Base-by-base conservation (phyloP, 2,329 filamentous ascomycete genomes). In the Pestalotiopsis sp. region DNA sequence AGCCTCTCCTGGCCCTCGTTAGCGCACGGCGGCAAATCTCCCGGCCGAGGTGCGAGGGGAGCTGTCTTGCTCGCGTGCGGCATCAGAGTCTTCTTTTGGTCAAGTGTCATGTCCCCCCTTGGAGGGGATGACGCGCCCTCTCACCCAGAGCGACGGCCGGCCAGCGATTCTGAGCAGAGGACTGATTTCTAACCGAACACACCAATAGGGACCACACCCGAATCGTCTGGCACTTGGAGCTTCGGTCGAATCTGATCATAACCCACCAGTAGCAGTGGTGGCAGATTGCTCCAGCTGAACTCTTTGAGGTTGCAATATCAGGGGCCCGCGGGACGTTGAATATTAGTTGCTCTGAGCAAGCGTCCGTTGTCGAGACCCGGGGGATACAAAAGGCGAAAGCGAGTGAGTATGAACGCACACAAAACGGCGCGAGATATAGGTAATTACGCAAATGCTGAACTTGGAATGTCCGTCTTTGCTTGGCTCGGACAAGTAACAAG, bases 141-240 rank as follows among this genome's bases (percentile, higher is more conserved):
- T 59, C 23, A 13, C 57, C n/a, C 59, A 62, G 59, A 38, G 20
- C 59, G 13, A 66, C 23, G 27, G 13, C 45, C 41, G 64, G 23
- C 36, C 17, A 57, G 40, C 41, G 3, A 41, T 31, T 20, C 40
- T 31, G 40, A 59, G 56, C 27, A 59, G 65, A 56, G 27, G 31
- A 38, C 41, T 45, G 45, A 52, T 36, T 38, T 20, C 17, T 40
- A 36, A 20, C 31, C 56, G 27, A n/a, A 17, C 31, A 20, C 23
- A 60, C 65, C 65, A 59, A 66, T 59, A 59, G 56, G 56, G 56
- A 66, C 12, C 14, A 25, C 56, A 60, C 40, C 65, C 65, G 65
- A 66, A n/a, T 59, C 56, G 23, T 59, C 31, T 59, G 36, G 49
- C 52, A 60, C 31, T 60, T 38, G n/a, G 65, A 52, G 31, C 65